phyloP scores from a whole-genome alignment of 768 basidiomycete species.

The Rhodotorula sphaerocarpa region DNA sequence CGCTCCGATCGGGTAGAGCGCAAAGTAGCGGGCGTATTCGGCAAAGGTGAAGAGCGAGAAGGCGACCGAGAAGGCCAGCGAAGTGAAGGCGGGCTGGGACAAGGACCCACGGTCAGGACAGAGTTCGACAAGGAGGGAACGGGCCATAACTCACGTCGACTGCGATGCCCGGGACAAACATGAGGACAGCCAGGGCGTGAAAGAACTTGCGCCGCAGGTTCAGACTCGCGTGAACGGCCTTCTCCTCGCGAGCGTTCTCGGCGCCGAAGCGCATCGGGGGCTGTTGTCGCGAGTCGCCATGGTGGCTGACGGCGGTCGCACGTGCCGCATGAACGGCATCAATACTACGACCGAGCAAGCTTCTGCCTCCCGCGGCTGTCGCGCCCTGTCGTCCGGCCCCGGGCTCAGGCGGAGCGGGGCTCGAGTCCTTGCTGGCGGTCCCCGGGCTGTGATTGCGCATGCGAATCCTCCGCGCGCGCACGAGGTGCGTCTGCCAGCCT shows the following conservation, averaged over 20 bases:
- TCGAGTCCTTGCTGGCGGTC: background rate
- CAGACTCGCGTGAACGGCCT: slow-evolving; percentile 71
- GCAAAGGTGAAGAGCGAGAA: slow-evolving; percentile 92
- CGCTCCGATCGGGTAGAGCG: slow-evolving; percentile 90
- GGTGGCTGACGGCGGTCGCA: slow-evolving; percentile 42
- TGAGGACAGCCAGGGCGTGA: slow-evolving; percentile 85
- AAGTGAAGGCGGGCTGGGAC: slow-evolving; percentile 83
- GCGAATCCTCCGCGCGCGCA: slow-evolving; percentile 55
- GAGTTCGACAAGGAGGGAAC: background rate
- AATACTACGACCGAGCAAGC: background rate
- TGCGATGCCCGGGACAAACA: slow-evolving; percentile 92
- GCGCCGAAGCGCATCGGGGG: slow-evolving; percentile 2
- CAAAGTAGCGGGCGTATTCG: slow-evolving; percentile 97
- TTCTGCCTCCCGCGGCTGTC: background rate
- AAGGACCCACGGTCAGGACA: slow-evolving; percentile 10
- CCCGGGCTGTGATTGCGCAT: background rate
- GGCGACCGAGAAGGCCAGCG: slow-evolving; percentile 86
- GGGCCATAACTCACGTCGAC: slow-evolving; percentile 76
- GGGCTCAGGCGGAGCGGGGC: no score
- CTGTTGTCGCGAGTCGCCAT: background rate
- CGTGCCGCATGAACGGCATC: slow-evolving; percentile 1
- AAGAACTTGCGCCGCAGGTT: slow-evolving; percentile 95
- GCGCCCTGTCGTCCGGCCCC: no score
- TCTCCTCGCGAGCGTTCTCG: slow-evolving; percentile 31
- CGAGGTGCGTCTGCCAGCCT: slow-evolving; percentile 87